Conservation (phyloP, 2,329 filamentous ascomycete genomes). For the Ophiostoma fasciatum region DNA sequence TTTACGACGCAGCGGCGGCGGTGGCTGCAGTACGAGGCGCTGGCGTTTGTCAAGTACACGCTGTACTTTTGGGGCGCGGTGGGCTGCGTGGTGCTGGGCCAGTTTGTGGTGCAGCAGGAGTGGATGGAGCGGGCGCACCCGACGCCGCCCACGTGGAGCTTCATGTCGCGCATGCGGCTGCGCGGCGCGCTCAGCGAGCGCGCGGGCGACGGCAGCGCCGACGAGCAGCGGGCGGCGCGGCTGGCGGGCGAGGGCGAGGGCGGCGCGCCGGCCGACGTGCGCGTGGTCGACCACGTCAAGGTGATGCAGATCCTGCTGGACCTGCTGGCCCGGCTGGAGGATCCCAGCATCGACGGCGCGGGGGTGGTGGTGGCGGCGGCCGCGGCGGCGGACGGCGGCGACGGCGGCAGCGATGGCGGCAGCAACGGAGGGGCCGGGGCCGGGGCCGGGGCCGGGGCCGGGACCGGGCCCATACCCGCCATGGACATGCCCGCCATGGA, state of each 20-base stretch:
- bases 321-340: conserved; percentile 53
- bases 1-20: conserved; percentile 64
- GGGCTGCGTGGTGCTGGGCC: conserved; percentile 43
- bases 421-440: background rate
- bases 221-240: background rate
- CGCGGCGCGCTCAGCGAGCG: conserved; percentile 48
- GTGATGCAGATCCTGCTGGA: conserved; percentile 45
- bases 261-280: conserved; percentile 13
- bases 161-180: conserved; percentile 51
- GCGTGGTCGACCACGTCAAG: conserved; percentile 52
- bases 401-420: conserved; percentile 16
- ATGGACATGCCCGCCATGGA: conserved; percentile 38
- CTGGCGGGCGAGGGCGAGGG: background rate
- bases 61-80: conserved; percentile 50
- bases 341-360: conserved; percentile 51
- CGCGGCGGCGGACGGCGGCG: background rate
- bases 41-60: conserved; percentile 53
- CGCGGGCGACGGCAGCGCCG: conserved; percentile 31
- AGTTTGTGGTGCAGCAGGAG: conserved; percentile 57
- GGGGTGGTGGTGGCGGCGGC: conserved; percentile 22
- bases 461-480: too few species aligned
- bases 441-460: background rate
- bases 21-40: conserved; percentile 57
- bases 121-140: conserved; percentile 60
- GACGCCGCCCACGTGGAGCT: conserved; percentile 70